Percentiles rank a stretch among this genome's conserved stretches.
Evolutionary conservation across 495 filamentous ascomycete species (phyloP).

Genomic region (Penicillium tannophilum): DNA sequence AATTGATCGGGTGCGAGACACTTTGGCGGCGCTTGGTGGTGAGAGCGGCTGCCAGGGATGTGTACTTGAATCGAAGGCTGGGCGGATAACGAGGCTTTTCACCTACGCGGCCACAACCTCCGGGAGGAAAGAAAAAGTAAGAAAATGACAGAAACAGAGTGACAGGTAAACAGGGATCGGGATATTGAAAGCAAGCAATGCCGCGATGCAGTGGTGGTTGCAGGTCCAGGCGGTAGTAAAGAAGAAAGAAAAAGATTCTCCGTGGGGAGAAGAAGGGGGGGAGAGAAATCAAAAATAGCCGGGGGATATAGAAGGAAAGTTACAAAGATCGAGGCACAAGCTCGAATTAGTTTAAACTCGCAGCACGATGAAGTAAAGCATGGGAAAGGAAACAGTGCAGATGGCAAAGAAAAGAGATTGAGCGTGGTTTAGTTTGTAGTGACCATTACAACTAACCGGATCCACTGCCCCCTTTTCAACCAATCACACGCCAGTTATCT

Average conservation of each 20-base stretch:
- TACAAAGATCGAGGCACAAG: constrained; percentile 10
- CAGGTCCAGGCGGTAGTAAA: not conserved
- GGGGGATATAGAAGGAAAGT: constrained; percentile 2
- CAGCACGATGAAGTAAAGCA: constrained; percentile 13
- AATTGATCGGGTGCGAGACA: constrained; percentile 4
- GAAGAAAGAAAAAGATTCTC: constrained; percentile 11
- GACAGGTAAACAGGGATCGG: not conserved
- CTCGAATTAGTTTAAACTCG: constrained; percentile 8
- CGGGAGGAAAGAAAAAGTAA: constrained; percentile 7
- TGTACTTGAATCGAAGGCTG: constrained; percentile 33
- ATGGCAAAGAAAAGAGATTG: constrained; percentile 16
- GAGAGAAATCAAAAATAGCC: not conserved
- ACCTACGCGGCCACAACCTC: constrained; percentile 13
- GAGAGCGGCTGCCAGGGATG: constrained; percentile 44
- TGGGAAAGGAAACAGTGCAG: constrained; percentile 10
- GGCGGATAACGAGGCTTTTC: constrained; percentile 10
- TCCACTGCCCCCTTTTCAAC: constrained; percentile 9
- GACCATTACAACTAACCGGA: constrained; percentile 23
- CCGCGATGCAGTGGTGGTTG: constrained; percentile 1
- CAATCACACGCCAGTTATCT: constrained; percentile 27
- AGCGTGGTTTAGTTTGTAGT: constrained; percentile 34
- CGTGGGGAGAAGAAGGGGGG: not conserved
- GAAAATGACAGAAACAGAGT: constrained; percentile 5
- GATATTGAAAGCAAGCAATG: constrained; percentile 5
- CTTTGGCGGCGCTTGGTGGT: constrained; percentile 19